Percentiles rank a stretch among this genome's conserved stretches.
Evolutionary conservation across 176 grass and related monocot genomes (phyloP).

Genomic region (Avena insularis): DNA sequence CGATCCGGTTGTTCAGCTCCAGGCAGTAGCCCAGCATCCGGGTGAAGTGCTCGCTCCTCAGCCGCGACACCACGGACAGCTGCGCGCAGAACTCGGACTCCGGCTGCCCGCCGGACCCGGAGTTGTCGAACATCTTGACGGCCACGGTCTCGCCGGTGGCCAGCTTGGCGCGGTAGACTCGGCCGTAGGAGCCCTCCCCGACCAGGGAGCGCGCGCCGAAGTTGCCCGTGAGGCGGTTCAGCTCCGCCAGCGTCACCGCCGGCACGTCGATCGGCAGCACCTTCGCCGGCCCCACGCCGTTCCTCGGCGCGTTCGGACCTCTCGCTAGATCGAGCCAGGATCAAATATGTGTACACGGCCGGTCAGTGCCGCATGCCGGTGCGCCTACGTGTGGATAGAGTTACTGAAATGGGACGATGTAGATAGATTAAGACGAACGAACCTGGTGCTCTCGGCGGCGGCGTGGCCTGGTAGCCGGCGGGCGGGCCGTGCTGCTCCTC

Average conservation of each 20-base stretch:
- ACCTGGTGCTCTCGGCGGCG: conserved; percentile 49
- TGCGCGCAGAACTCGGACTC: conserved; percentile 78
- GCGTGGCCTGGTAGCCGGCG: conserved; percentile 24
- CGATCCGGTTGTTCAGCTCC: conserved; percentile 79
- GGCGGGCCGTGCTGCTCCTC: conserved; percentile 43
- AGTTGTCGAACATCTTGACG: conserved; percentile 84
- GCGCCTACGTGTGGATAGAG: too few species aligned
- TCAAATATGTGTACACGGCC: too few species aligned
- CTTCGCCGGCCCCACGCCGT: conserved; percentile 56
- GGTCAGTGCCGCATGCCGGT: too few species aligned
- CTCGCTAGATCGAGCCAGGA: conserved; percentile 10
- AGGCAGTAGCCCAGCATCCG: conserved; percentile 86
- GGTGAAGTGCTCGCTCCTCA: conserved; percentile 78
- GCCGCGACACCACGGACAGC: conserved; percentile 70
- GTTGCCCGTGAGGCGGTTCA: conserved; percentile 70
- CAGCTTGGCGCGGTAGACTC: conserved; percentile 81
- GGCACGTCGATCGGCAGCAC: conserved; percentile 79
- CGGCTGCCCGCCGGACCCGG: conserved; percentile 60
- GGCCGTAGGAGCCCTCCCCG: conserved; percentile 91
- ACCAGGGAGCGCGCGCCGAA: conserved; percentile 74
- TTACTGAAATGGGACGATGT: too few species aligned
- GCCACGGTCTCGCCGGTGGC: conserved; percentile 61
- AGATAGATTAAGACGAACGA: too few species aligned
- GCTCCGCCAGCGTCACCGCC: conserved; percentile 60
- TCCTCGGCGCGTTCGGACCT: conserved; percentile 58